Conservation (phyloP, 1,284 basidiomycete species). For the Filobasidium uniguttulatum region DNA sequence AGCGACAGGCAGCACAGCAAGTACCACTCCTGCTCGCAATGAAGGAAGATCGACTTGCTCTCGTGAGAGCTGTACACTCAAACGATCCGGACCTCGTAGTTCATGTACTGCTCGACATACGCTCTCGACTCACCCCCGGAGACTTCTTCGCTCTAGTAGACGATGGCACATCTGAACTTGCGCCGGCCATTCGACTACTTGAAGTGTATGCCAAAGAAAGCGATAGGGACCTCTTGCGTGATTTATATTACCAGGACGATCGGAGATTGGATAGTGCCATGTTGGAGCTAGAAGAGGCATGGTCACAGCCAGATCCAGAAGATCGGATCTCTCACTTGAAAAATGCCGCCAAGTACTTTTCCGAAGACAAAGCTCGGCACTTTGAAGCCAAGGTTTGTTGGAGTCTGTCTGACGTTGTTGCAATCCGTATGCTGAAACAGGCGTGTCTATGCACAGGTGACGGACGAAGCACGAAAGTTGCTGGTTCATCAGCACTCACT, state of each 20-base stretch:
- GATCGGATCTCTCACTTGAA: slow-evolving; percentile 60
- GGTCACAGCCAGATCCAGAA: slow-evolving; percentile 48
- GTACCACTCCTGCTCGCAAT: slow-evolving; percentile 83
- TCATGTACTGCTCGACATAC: slow-evolving; percentile 72
- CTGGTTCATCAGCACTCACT: slow-evolving; percentile 68
- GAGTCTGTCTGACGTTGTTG: neutral
- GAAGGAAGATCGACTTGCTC: slow-evolving; percentile 82
- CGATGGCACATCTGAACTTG: slow-evolving; percentile 60
- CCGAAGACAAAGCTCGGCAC: slow-evolving; percentile 75
- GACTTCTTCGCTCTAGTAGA: slow-evolving; percentile 92
- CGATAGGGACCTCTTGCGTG: slow-evolving; percentile 77
- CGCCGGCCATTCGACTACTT: slow-evolving; percentile 58
- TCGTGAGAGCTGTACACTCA: slow-evolving; percentile 81
- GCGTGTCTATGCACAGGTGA: slow-evolving; percentile 48
- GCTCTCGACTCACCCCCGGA: slow-evolving; percentile 68
- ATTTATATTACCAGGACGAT: slow-evolving; percentile 98
- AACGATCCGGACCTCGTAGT: slow-evolving; percentile 94
- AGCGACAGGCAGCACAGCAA: slow-evolving; percentile 77
- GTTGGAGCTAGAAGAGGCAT: slow-evolving; percentile 69
- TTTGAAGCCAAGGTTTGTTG: slow-evolving; percentile 74
- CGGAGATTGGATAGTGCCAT: slow-evolving; percentile 80
- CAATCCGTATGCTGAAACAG: neutral
- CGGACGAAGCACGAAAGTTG: slow-evolving; percentile 69
- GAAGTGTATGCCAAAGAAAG: slow-evolving; percentile 81
- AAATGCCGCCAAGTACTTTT: slow-evolving; percentile 78